Evolutionary conservation across 2,329 filamentous ascomycete species (phyloP), one percentile per base, ranked within the genome.

Genomic region (Penicillium hesseltinei): DNA sequence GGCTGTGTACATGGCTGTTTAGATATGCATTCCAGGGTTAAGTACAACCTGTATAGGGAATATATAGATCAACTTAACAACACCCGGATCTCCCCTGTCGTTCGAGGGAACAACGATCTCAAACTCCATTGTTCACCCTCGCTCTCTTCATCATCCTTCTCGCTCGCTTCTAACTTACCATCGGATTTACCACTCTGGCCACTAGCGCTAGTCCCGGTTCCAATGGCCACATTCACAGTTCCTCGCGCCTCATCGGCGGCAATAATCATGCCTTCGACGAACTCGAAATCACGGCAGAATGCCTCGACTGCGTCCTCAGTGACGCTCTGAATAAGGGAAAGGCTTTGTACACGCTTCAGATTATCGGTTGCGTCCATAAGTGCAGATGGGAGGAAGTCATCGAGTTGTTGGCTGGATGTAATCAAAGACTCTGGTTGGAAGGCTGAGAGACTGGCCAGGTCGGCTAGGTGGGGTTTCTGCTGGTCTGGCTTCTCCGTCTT

Each of bases 351-450:
- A 42, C 84, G 80, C 62, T 88, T 88, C 27, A 97, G 75, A 59
- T 91, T 90, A 50, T 94, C 89, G 66, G 90, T 86, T 3, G 92
- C 92, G 71, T 99, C 94, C 81, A 97, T 93, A 31, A 96, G 81
- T 3, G 93, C 94, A 1, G 91, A 95, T 0, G 94, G 92, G 25
- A 99, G 79, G 76, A 97, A 99, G 59, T 91, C 87, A 69, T 99
- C 94, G 7, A 99, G 80, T 40, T 82, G 83, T 66, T 92, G 90
- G 66, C 90, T 90, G 2, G 88, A 86, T 49, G 80, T 77, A 1
- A 82, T 76, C n/a, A 97, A 79, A 0, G 81, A 74, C 5, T 81
- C 76, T 0, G 84, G 81, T 57, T 87, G 82, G 68, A 91, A 84
- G 4, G 81, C 75, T 0, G 81, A 78, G 1, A 88, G 78, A 1